Conservation (phyloP, 2,329 filamentous ascomycete species). For the Fusarium verrucosum region DNA sequence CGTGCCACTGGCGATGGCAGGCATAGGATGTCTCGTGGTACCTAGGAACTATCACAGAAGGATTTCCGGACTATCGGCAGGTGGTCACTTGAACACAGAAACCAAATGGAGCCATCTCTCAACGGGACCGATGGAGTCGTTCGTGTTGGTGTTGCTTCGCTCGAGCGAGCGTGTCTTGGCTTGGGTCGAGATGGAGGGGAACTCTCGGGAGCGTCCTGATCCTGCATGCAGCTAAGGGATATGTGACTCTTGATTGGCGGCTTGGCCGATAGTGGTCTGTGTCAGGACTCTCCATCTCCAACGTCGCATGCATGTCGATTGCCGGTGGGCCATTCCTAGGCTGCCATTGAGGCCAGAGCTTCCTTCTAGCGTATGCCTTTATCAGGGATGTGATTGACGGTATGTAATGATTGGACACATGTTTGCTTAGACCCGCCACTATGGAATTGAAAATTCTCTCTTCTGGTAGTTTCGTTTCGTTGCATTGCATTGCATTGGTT, state of each 20-base stretch:
- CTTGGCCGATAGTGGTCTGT: conserved; percentile 25
- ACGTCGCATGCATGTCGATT: conserved; percentile 33
- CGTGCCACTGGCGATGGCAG: conserved; percentile 3
- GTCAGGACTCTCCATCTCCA: not conserved
- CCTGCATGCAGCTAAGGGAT: conserved; percentile 37
- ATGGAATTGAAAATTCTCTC: conserved; percentile 38
- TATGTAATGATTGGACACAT: conserved; percentile 32
- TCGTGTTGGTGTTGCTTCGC: not conserved
- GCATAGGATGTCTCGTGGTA: conserved; percentile 27
- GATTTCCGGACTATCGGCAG: conserved; percentile 32
- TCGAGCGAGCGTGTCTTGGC: not conserved
- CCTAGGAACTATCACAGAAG: conserved; percentile 24
- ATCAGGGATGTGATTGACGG: conserved; percentile 19
- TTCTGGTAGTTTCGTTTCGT: conserved; percentile 11
- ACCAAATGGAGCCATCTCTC: conserved; percentile 25
- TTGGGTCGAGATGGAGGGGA: conserved; percentile 4
- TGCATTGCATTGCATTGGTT: conserved; percentile 5
- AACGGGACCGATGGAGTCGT: conserved; percentile 19
- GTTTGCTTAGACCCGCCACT: conserved; percentile 26
- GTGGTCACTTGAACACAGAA: conserved; percentile 26
- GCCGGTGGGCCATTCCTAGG: conserved; percentile 24
- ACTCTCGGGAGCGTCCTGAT: conserved; percentile 32
- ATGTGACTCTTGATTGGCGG: conserved; percentile 34
- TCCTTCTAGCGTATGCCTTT: conserved; percentile 37
- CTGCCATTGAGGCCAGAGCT: conserved; percentile 10